Base-by-base conservation (phyloP, 2,329 filamentous ascomycete species). In the Neonectria faginata region DNA sequence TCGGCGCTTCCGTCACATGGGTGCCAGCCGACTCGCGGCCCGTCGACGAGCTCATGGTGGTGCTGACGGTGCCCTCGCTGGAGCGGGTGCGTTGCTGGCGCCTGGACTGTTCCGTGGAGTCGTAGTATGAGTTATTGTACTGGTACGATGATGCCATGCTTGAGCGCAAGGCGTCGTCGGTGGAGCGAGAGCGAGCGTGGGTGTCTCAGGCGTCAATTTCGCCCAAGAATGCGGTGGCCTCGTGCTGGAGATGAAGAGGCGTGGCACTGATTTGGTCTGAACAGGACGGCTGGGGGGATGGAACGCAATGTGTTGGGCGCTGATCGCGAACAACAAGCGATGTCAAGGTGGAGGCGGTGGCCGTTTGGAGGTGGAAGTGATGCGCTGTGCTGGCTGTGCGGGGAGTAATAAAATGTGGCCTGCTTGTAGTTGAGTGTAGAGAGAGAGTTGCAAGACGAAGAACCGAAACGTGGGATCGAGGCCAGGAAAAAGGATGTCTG, bases 51-150 rank as follows among this genome's bases (percentile, higher is more conserved):
- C 92, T 95, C 81, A 90, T 90, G 78, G 89, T 90, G 70, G 93
- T 97, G 86, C 92, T 95, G 79, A 94, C 91, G 68, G 93, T 97
- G 77, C 93, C 93, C 81, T 97, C 93, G 83, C 93, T 97, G 70
- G 92, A 91, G 77, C 93, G 86, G 67, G 84, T 85, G 76, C 85
- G 85, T 70, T 84, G 82, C 73, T 83, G 81, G 73, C 81, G 80
- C 72, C 81, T 81, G 67, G 79, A 68, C 75, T 79, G 69, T 70
- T 78, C 75, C 78, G 76, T 67, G 73, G 73, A 71, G 76, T 77
- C 75, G 80, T 86, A 84, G 77, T 86, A 81, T 54, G 85, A 86
- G 76, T 81, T 85, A 79, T 85, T 85, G 70, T 85, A 83, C 70
- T 86, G 83, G 68, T 83, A 78, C 68, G 84, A 83, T 75, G 85